Base-by-base conservation (phyloP, 192 early-diverging fungal species). In the Gaertneriomyces sp. region DNA sequence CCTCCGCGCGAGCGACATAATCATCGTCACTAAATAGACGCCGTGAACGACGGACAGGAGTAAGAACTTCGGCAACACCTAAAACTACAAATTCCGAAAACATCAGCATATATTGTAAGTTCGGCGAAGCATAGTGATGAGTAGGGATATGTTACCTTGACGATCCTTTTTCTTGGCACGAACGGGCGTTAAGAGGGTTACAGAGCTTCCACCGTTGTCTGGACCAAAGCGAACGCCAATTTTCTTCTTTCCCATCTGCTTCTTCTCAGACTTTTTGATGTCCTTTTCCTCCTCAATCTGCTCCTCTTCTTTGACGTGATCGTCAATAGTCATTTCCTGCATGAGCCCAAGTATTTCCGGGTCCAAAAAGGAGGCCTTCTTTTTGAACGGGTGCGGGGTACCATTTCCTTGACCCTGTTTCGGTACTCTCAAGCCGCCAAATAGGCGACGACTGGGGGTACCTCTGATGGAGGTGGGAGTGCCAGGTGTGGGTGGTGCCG, bases 121-220 rank as follows among this genome's bases (percentile, higher is more conserved):
- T 49, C 0, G 39, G 33, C 33, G 0, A 43, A 16, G 16, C 25
- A 10, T 19, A 6, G 11, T n/a, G 61, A 65, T 41, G 11, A 20
- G 16, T 19, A n/a, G 25, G 51, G 2, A 63, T 14, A 61, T n/a
- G 20, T 17, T 33, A 65, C 64, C 14, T 63, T 66, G 44, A 39
- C 60, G 14, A 3, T 66, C 64, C 38, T 64, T 65, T 60, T 64
- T 59, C 45, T 59, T 63, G 41, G 64, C 60, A n/a, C 64, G 14
- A 41, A 66, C 64, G 9, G 64, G 64, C 4, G 64, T 66, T 19
- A 66, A 20, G 0, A 66, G 14, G 19, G 64, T 66, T 4, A 66
- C 64, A 6, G 41, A n/a, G 40, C 42, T 45, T 7, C 64, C 64
- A 7, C 64, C 64, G 11, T 16, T 55, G n/a, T 60, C 25, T 46